Percentiles rank a stretch among this genome's conserved stretches.
Conservation (phyloP, 768 basidiomycete genomes). For the Kwoniella europaea region DNA sequence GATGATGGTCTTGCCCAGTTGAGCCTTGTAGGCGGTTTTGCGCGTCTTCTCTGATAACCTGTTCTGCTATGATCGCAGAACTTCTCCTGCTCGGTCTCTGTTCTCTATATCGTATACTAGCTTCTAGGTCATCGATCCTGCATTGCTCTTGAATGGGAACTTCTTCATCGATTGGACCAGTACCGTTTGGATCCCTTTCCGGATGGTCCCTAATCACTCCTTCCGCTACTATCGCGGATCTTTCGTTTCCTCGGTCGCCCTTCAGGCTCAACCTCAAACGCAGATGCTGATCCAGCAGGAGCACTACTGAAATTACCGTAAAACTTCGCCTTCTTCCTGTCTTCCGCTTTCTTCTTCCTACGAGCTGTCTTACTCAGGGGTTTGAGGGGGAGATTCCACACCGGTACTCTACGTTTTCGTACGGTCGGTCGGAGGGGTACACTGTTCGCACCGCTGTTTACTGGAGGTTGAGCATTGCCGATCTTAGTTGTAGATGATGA, state of each 20-base stretch:
- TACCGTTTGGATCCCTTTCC: background rate
- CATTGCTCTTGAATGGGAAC: background rate
- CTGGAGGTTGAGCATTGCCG: background rate
- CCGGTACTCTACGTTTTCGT: conserved; percentile 3
- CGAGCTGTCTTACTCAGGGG: conserved; percentile 7
- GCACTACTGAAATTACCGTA: background rate
- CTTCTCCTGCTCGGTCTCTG: background rate
- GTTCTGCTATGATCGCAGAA: background rate
- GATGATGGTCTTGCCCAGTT: background rate
- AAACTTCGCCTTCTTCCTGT: conserved; percentile 1
- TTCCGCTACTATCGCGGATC: background rate
- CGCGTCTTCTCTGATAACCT: background rate
- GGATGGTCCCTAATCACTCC: background rate
- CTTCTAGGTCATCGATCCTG: background rate
- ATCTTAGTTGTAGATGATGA: background rate
- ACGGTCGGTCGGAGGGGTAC: conserved; percentile 1
- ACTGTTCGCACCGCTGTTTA: conserved; percentile 9
- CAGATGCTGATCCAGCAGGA: background rate
- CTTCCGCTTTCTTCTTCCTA: conserved; percentile 3
- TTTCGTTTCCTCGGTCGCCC: background rate
- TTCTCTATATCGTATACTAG: background rate
- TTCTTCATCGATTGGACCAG: background rate
- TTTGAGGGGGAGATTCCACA: conserved; percentile 10
- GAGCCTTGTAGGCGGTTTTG: background rate
- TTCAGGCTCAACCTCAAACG: background rate